Evolutionary conservation across 2,329 filamentous ascomycete genomes (phyloP), one percentile per base, ranked within the genome.

Genomic region (Colletotrichum navitas): DNA sequence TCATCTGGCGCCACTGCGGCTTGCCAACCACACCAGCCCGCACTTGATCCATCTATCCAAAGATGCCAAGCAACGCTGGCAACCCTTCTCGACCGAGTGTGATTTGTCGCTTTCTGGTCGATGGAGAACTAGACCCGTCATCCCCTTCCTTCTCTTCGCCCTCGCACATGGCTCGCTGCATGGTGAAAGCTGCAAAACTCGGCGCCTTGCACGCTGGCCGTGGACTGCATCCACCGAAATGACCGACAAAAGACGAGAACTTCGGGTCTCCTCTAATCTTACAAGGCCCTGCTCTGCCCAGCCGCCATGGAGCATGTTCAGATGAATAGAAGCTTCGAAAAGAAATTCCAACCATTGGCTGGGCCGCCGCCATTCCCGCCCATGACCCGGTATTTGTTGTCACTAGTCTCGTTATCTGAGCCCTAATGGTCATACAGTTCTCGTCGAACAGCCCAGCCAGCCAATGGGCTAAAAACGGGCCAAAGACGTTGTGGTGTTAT

Each of bases 271-370:
- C 52, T 62, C 56, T 63, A 18, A 43, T n/a, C 11, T 41, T 49
- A 34, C 52, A 56, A 26, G 32, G 55, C 34, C 52, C 34, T 51
- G 45, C 55, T 39, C 55, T 26, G 55, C 64, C 64, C 68, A 73
- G 71, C 71, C 71, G 54, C 68, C 71, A 49, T 26, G 49, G 59
- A 47, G 43, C 63, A 71, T 43, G 54, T 64, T 58, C 45, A 49
- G 47, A 66, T 63, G 66, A 62, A 51, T 3, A 7, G n/a, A 56
- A 18, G n/a, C 54, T 56, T 32, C 18, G 29, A 55, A 47, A 63
- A 29, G 21, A n/a, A 36, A 66, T 62, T 45, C 43, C 45, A 62
- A 21, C 39, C 39, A 71, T 61, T 73, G 71, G 71, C 67, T 73
- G 49, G 51, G 34, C 41, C 56, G 26, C 49, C 43, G 34, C 32